Percentiles rank a stretch among this genome's conserved stretches.
phyloP scores from a whole-genome alignment of 2,329 filamentous ascomycete genomes.

The Apiospora arundinis region DNA sequence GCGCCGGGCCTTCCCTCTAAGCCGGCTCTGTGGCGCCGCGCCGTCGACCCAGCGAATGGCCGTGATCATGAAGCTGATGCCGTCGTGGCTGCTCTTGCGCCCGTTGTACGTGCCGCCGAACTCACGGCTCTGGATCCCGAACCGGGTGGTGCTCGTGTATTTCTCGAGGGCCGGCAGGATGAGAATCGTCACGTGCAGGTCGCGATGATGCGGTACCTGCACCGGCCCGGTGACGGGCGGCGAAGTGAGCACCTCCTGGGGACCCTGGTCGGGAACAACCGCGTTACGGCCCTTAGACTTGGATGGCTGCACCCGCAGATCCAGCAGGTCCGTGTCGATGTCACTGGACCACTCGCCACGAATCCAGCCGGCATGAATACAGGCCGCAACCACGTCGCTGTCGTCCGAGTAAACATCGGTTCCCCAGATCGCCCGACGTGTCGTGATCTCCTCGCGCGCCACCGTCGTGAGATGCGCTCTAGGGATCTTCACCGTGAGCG shows the following conservation, averaged over 20 bases:
- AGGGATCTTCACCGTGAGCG: conserved; percentile 86
- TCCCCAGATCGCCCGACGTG: conserved; percentile 84
- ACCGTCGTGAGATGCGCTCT: conserved; percentile 74
- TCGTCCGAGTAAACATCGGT: conserved; percentile 96
- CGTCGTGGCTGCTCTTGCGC: conserved; percentile 68
- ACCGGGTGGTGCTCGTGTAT: conserved; percentile 77
- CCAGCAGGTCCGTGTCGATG: conserved; percentile 73
- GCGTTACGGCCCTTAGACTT: conserved; percentile 42
- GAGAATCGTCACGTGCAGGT: conserved; percentile 85
- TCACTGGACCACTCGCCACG: conserved; percentile 85
- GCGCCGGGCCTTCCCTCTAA: conserved; percentile 61
- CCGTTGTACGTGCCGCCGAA: conserved; percentile 67
- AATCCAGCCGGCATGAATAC: conserved; percentile 93
- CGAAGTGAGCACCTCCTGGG: conserved; percentile 52
- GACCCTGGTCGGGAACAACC: conserved; percentile 34
- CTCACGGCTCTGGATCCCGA: conserved; percentile 81
- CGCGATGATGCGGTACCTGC: conserved; percentile 69
- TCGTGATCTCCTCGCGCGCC: conserved; percentile 83
- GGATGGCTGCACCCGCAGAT: conserved; percentile 51
- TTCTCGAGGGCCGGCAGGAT: conserved; percentile 80
- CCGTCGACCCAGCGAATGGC: conserved; percentile 86
- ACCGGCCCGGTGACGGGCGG: conserved; percentile 69
- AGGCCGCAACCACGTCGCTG: conserved; percentile 89
- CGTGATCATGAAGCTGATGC: conserved; percentile 86
- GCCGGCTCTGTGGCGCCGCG: conserved; percentile 61